Base-by-base conservation (phyloP, 768 basidiomycete genomes). In the Termitomyces titanicus region DNA sequence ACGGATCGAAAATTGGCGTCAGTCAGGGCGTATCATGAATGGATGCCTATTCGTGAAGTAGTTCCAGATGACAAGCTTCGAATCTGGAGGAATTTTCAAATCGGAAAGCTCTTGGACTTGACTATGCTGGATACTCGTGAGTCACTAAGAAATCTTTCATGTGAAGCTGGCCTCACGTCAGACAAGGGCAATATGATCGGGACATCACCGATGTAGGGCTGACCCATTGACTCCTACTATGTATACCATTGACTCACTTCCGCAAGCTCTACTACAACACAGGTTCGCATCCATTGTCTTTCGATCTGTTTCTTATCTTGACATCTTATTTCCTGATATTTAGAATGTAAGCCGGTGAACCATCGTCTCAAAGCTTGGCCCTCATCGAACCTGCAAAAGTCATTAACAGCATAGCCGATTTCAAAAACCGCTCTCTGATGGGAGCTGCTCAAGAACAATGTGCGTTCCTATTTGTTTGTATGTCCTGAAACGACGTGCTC, bases 121-220 rank as follows among this genome's bases (percentile, higher is more conserved):
- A 78, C 81, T 10, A 81, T 85, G 81, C 72, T 85, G n/a, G 83
- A 85, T 63, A 84, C 83, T 22, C 77, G 83, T 80, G 54, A 57
- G 73, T 34, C 11, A 20, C 31, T n/a, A 38, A 39, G 27, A 20
- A 35, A 27, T 12, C 15, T 34, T 22, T 27, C 9, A 7, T 29
- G 3, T 33, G 11, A 25, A 27, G 4, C 43, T 44, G 43, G 17
- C 43, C 43, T 27, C 17, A 27, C 17, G n/a, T 10, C 8, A 27
- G 43, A 27, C 2, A 17, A 48, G 47, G 47, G 6, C 24, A 24
- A 11, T 48, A 48, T 48, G 47, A 48, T 37, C 47, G 47, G 5
- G 47, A 48, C 10, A 17, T 48, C 11, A 48, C 47, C 17, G 47
- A 48, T 37, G 47, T 48, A 37, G 47, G 47, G 47, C 11, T n/a